Evolutionary conservation across 192 early-diverging fungal species (phyloP).

Genomic region (Gigaspora rosea): DNA sequence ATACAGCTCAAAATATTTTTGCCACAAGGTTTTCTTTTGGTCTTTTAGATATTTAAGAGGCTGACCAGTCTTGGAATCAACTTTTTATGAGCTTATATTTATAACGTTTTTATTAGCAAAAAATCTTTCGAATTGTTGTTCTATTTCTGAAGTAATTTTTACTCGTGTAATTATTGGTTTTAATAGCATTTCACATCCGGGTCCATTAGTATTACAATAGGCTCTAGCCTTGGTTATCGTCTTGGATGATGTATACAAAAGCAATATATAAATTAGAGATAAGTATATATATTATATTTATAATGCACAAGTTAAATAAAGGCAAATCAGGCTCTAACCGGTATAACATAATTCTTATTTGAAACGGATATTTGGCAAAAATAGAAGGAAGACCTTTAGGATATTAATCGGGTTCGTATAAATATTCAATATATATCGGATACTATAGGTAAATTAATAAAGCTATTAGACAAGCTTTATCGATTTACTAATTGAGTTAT

Average conservation of each 20-base stretch:
- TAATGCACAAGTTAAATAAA: too few relatives aligned
- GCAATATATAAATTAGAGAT: not conserved
- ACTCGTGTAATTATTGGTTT: constrained; percentile 7
- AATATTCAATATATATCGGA: too few relatives aligned
- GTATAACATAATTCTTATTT: too few relatives aligned
- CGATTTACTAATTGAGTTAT: too few relatives aligned
- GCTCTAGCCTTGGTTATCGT: not conserved
- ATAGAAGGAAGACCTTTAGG: too few relatives aligned
- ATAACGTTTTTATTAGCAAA: constrained; percentile 5
- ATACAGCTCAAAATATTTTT: not conserved
- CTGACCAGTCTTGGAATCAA: not conserved
- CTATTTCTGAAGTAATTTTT: not conserved
- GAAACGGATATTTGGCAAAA: too few relatives aligned
- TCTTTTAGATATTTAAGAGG: constrained; percentile 3
- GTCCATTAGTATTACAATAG: not conserved
- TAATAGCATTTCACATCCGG: not conserved
- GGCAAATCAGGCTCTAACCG: too few relatives aligned
- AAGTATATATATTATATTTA: too few relatives aligned
- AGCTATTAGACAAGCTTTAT: too few relatives aligned
- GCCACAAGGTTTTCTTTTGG: not conserved
- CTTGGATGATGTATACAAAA: not conserved
- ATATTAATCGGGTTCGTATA: too few relatives aligned
- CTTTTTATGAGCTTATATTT: not conserved
- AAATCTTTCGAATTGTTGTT: not conserved
- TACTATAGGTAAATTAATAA: too few relatives aligned